A percentile compares a stretch with the other conserved stretches of the same genome.
Evolutionary conservation across 1,284 basidiomycete species (phyloP).

Genomic region (Cryptococcus sp.): DNA sequence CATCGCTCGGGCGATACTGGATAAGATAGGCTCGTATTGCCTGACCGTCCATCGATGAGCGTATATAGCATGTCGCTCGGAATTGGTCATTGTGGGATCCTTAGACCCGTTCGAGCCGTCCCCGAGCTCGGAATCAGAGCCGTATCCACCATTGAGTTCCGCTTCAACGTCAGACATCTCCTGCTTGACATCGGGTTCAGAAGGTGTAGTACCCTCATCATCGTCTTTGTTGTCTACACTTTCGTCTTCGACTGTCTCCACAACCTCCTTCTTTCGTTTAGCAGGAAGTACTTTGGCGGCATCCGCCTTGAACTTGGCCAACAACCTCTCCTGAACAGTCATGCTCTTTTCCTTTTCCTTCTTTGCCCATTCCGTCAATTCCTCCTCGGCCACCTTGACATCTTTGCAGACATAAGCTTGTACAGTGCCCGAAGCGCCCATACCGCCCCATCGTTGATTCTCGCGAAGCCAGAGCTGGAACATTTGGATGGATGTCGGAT

Average conservation of each 20-base stretch:
- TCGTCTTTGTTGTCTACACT: too few species aligned
- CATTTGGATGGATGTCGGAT: not conserved
- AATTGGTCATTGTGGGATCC: too few species aligned
- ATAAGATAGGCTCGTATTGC: not conserved
- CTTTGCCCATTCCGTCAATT: not conserved
- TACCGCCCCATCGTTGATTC: not conserved
- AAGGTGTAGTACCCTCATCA: too few species aligned
- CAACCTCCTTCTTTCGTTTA: too few species aligned
- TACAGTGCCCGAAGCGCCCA: not conserved
- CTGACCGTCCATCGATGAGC: not conserved
- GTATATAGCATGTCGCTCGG: not conserved
- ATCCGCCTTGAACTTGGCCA: not conserved
- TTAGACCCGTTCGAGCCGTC: too few species aligned
- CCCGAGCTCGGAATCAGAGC: too few species aligned
- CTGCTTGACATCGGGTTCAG: too few species aligned
- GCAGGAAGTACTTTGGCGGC: not conserved
- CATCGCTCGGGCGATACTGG: not conserved
- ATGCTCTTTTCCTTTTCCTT: not conserved
- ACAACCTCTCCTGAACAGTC: not conserved
- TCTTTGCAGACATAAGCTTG: not conserved
- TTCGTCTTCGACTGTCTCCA: too few species aligned
- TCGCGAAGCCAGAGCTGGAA: not conserved
- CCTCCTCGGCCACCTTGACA: not conserved
- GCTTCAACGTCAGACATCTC: too few species aligned
- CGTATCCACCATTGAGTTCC: too few species aligned